These are phyloP conservation scores for Colletotrichum lupini DNA, from an alignment of 2,329 filamentous ascomycete genomes.

Conservation along the genomic window DNA sequence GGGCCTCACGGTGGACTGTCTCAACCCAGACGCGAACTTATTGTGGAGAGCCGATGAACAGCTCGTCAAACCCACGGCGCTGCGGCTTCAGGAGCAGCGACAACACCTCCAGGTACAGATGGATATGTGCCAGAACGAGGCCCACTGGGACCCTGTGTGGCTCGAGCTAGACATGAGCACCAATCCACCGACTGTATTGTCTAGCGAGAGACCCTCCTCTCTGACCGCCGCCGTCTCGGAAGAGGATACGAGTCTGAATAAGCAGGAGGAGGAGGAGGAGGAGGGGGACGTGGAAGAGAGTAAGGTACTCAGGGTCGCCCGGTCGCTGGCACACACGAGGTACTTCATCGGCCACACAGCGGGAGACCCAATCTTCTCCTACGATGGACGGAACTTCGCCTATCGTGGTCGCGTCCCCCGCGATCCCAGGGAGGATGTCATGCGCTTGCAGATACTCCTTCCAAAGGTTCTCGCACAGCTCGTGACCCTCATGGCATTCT, in stretches of 20 bases:
- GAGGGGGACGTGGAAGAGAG: neutral
- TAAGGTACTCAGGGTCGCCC: neutral
- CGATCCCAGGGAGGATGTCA: conserved; percentile 31
- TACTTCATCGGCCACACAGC: conserved; percentile 40
- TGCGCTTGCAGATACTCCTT: conserved; percentile 33
- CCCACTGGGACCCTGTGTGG: neutral
- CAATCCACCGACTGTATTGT: too few relatives aligned
- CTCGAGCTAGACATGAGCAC: neutral
- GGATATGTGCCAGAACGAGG: neutral
- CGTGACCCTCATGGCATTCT: conserved; percentile 35
- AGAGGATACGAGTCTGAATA: neutral
- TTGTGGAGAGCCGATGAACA: conserved; percentile 1
- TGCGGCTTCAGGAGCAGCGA: neutral
- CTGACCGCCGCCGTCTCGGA: neutral
- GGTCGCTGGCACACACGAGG: neutral
- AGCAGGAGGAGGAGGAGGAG: neutral
- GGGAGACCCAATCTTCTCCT: conserved; percentile 44
- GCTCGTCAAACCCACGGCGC: conserved; percentile 9
- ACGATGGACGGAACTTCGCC: conserved; percentile 22
- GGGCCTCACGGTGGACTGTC: neutral
- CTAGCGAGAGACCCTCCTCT: neutral
- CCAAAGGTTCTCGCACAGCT: conserved; percentile 35
- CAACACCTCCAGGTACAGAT: neutral
- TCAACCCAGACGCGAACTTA: neutral
- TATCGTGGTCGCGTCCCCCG: conserved; percentile 41